A percentile compares a stretch with the other conserved stretches of the same genome.
phyloP scores from a whole-genome alignment of 176 grass and related monocot species.

The Ananas comosus region DNA sequence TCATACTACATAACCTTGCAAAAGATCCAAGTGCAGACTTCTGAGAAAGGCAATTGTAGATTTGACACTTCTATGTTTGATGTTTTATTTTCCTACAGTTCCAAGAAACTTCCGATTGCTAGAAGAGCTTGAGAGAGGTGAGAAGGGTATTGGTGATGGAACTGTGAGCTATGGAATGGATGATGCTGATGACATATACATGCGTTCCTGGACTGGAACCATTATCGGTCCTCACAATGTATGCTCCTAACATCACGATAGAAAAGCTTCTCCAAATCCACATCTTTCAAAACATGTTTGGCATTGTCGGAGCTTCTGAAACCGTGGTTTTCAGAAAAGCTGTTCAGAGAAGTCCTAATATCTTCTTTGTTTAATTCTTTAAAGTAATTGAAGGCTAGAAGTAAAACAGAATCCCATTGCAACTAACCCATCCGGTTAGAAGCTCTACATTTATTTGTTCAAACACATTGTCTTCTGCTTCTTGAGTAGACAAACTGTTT shows the following conservation, averaged over 20 bases:
- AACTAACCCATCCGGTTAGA: too few relatives aligned
- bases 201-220: constrained; percentile 81
- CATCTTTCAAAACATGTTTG: too few relatives aligned
- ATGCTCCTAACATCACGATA: constrained; percentile 16
- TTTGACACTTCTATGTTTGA: neutral
- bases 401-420: too few relatives aligned
- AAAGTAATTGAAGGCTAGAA: too few relatives aligned
- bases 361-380: too few relatives aligned
- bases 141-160: constrained; percentile 83
- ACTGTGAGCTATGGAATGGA: constrained; percentile 90
- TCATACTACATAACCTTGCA: neutral
- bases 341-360: too few relatives aligned
- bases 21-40: neutral
- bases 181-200: constrained; percentile 79
- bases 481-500: too few relatives aligned
- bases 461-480: too few relatives aligned
- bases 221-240: constrained; percentile 78
- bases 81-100: constrained; percentile 31
- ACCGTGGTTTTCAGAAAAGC: too few relatives aligned
- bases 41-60: neutral
- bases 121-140: constrained; percentile 74
- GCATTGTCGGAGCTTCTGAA: too few relatives aligned
- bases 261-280: too few relatives aligned
- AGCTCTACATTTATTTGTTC: too few relatives aligned
- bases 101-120: constrained; percentile 75